Evolutionary conservation across 805 yeast genomes (phyloP).

Genomic region (Pichia eremophila): DNA sequence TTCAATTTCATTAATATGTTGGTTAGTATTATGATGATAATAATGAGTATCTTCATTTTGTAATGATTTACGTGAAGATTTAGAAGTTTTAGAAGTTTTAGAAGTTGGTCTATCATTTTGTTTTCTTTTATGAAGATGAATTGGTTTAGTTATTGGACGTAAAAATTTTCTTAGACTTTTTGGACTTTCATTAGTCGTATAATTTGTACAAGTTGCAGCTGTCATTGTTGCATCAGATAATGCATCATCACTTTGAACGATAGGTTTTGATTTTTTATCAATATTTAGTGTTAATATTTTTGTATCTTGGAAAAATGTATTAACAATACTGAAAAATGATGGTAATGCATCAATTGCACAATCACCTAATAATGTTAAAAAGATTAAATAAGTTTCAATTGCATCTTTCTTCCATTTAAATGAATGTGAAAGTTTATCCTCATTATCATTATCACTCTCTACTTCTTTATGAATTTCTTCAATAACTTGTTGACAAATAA

Average conservation of each 20-base stretch:
- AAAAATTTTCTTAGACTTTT: too few species aligned
- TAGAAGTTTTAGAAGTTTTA: not conserved
- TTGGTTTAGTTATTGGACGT: too few species aligned
- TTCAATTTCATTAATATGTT: not conserved
- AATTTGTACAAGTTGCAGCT: too few species aligned
- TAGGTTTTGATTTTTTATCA: too few species aligned
- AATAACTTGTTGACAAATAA: slow-evolving; percentile 47
- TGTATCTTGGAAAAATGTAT: slow-evolving; percentile 21
- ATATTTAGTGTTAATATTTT: too few species aligned
- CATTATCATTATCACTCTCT: slow-evolving; percentile 28
- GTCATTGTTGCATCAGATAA: too few species aligned
- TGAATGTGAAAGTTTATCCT: not conserved
- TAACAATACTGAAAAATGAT: slow-evolving; percentile 52
- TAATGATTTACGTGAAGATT: slow-evolving; percentile 1
- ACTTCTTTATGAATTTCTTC: slow-evolving; percentile 25
- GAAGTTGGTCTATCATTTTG: not conserved
- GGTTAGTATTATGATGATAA: too few species aligned
- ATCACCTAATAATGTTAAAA: slow-evolving; percentile 58
- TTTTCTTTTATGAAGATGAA: not conserved
- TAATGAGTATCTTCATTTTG: not conserved
- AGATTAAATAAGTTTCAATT: slow-evolving; percentile 65
- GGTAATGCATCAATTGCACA: slow-evolving; percentile 38
- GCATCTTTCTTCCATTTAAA: slow-evolving; percentile 35
- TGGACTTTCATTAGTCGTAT: too few species aligned
- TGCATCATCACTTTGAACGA: too few species aligned